A percentile compares a stretch with the other conserved stretches of the same genome.
These are phyloP conservation scores for Microcos paniculata DNA, from an alignment of 345 rosid species.

Conservation along the genomic window DNA sequence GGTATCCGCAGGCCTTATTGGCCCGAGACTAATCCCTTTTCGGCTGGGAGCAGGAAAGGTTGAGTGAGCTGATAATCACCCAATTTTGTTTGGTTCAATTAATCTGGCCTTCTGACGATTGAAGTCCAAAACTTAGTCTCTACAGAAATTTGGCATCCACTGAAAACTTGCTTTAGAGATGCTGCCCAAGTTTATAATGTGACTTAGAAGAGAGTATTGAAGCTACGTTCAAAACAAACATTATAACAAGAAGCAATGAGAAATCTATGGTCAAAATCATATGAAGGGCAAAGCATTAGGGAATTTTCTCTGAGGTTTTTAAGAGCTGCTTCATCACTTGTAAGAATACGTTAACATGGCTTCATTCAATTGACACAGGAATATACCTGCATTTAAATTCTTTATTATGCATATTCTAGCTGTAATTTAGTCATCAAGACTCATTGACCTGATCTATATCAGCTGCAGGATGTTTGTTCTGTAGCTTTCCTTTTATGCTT, in stretches of 20 bases:
- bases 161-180: not conserved
- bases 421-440: not conserved
- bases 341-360: not conserved
- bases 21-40: too few relatives aligned
- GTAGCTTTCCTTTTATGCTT: not conserved
- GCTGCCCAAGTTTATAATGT: not conserved
- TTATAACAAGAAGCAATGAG: not conserved
- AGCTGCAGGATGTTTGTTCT: not conserved
- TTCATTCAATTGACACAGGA: not conserved
- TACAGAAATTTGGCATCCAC: not conserved
- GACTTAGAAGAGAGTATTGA: not conserved
- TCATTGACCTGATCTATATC: not conserved
- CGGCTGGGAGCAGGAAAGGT: too few relatives aligned
- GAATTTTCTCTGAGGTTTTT: not conserved
- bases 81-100: not conserved
- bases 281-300: not conserved
- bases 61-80: not conserved
- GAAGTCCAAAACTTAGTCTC: not conserved
- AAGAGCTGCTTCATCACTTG: not conserved
- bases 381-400: not conserved
- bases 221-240: not conserved
- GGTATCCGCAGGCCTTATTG: too few relatives aligned
- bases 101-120: not conserved
- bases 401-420: not conserved
- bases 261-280: not conserved